These are phyloP conservation scores for Centrapalus pauciflorus DNA, from an alignment of 129 eudicot species.

Conservation along the genomic window DNA sequence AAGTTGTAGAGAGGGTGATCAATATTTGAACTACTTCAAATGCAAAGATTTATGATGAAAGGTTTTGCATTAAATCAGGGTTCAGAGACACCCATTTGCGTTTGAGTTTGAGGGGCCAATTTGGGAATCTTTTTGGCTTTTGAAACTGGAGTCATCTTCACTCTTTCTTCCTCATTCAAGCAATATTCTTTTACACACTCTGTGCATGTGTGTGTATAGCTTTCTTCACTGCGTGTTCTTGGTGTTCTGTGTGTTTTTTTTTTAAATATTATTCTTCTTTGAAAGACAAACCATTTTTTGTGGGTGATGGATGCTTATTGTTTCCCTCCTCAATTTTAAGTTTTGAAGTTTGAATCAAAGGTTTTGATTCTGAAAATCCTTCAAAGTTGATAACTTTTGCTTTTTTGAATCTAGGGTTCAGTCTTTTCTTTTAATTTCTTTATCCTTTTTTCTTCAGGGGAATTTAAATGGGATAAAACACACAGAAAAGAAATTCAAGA, in stretches of 20 bases:
- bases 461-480: slow-evolving; percentile 17
- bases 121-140: not conserved
- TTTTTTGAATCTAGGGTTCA: slow-evolving; percentile 36
- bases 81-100: slow-evolving; percentile 11
- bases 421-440: slow-evolving; percentile 19
- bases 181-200: not conserved
- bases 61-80: slow-evolving; percentile 20
- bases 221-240: slow-evolving; percentile 34
- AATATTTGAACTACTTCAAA: slow-evolving; percentile 11
- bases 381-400: slow-evolving; percentile 37
- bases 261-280: slow-evolving; percentile 23
- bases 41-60: slow-evolving; percentile 27
- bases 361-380: slow-evolving; percentile 37
- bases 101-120: not conserved
- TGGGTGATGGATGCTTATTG: slow-evolving; percentile 1
- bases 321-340: slow-evolving; percentile 35
- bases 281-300: slow-evolving; percentile 13
- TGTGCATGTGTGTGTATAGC: slow-evolving; percentile 5
- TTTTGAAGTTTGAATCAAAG: slow-evolving; percentile 47
- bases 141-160: slow-evolving; percentile 12
- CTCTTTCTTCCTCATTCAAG: slow-evolving; percentile 11
- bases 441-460: slow-evolving; percentile 29
- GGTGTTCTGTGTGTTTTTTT: slow-evolving; percentile 26
- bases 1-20: slow-evolving; percentile 8
- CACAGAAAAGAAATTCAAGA: not conserved